Conservation (phyloP, 1,284 basidiomycete species). For the Ganoderma meredithae region DNA sequence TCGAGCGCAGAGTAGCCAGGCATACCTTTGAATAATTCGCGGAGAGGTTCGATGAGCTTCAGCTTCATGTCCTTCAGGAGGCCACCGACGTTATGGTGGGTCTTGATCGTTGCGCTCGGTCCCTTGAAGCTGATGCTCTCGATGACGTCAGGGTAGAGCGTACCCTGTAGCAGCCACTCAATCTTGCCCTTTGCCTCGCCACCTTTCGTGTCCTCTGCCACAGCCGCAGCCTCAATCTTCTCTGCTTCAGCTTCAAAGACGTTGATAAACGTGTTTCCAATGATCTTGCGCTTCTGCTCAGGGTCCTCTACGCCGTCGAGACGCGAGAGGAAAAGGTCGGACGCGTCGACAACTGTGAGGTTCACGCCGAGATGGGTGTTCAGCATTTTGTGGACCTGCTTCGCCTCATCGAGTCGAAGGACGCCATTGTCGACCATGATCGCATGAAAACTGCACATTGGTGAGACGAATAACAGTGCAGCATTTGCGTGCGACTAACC, state of each 20-base stretch:
- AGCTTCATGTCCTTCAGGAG: slow-evolving; percentile 98
- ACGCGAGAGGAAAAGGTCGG: slow-evolving; percentile 91
- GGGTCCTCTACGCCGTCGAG: slow-evolving; percentile 95
- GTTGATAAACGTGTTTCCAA: slow-evolving; percentile 99
- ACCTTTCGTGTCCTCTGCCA: slow-evolving; percentile 72
- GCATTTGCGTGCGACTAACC: slow-evolving; percentile 54
- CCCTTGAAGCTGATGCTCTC: slow-evolving; percentile 99
- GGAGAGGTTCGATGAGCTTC: slow-evolving; percentile 97
- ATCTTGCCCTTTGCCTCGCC: slow-evolving; percentile 87
- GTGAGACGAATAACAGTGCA: slow-evolving; percentile 6
- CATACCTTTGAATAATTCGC: slow-evolving; percentile 97
- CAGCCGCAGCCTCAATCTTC: slow-evolving; percentile 88
- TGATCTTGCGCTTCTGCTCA: slow-evolving; percentile 97
- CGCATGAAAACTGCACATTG: slow-evolving; percentile 85
- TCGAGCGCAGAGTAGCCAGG: not conserved
- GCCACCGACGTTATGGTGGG: slow-evolving; percentile 99
- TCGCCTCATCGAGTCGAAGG: slow-evolving; percentile 89
- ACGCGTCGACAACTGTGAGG: slow-evolving; percentile 95
- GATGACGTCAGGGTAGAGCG: slow-evolving; percentile 98
- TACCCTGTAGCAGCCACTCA: slow-evolving; percentile 98
- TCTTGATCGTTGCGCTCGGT: slow-evolving; percentile 99
- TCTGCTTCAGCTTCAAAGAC: slow-evolving; percentile 95
- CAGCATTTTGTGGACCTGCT: slow-evolving; percentile 96
- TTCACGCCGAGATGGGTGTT: slow-evolving; percentile 95
- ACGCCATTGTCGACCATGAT: slow-evolving; percentile 99